Base-by-base conservation (phyloP, 768 basidiomycete genomes). In the Vararia minispora region DNA sequence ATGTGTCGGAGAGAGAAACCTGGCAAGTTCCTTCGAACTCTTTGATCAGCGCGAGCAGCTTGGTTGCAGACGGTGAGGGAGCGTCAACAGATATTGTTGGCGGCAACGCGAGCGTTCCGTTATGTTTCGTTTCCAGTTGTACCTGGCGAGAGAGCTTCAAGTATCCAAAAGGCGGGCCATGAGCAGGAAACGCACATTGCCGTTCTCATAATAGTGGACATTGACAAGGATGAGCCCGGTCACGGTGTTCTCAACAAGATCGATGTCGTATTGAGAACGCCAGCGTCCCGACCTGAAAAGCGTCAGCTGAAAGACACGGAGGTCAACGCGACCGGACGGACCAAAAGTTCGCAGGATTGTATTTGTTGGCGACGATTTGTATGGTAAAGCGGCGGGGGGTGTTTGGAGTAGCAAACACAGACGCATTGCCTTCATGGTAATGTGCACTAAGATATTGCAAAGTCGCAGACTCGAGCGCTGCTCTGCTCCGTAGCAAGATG, bases 171-270 rank as follows among this genome's bases (percentile, higher is more conserved):
- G n/a, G 18, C 4, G 25, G 4, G 7, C 32, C 9, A 43, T 13
- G 35, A 14, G 36, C n/a, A 18, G 28, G 21, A 28, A 24, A 31
- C 77, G 35, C 39, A 92, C 89, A 55, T 92, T 94, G 48, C 94
- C 94, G 55, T 95, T 89, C 57, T 99, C 95, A 53, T 92, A 98
- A 54, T 98, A 98, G 58, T 99, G 95, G 10, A 97, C 80, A 50
- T 90, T 85, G 30, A 86, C 72, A 6, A 80, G 64, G 12, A 95
- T 74, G 50, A 65, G 73, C 0, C 90, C 91, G n/a, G 61, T 58
- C 5, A 95, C 65, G 42, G 60, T 68, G 37, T 72, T 71, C 28
- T 71, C 64, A 13, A 66, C 70, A 27, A 85, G 57, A 55, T 94
- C 76, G 34, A 95, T 65, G 7, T 63, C 55, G 56, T 95, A 98